Evolutionary conservation across 2,329 filamentous ascomycete species (phyloP), one percentile per base, ranked within the genome.

Genomic region (Colletotrichum zoysiae): DNA sequence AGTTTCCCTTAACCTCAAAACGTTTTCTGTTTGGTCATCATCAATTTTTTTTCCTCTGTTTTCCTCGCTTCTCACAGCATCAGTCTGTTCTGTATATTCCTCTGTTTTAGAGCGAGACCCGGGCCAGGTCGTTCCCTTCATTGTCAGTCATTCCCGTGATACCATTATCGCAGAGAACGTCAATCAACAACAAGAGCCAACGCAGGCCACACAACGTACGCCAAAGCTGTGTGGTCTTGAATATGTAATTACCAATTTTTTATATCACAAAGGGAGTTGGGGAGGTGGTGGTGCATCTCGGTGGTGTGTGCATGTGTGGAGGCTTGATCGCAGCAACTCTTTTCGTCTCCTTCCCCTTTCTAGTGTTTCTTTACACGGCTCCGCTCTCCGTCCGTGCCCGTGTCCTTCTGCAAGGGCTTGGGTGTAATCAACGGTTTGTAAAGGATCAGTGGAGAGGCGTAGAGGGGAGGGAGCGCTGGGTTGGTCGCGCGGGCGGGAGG

Each of bases 61-160:
- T 51, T 48, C 58, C 48, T 53, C 61, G 40, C 40, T 59, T 59
- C 48, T 51, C 38, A 42, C 56, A 60, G 46, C 50, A 56, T 56
- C 66, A 26, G 63, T 73, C 67, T 74, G 51, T 70, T 73, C 71
- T 74, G 73, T 74, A 74, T 69, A 74, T 72, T 70, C 48, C 44
- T 63, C 60, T 53, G 55, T 46, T 33, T 72, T 73, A 73, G 61
- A 73, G 72, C 65, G 56, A 72, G 73, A 74, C 73, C 68, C 73
- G 62, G 71, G 73, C 67, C 69, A 67, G 73, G 73, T 74, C 73
- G 65, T 74, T 74, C 71, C 62, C 51, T 74, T 74, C 73, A 56
- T 58, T 69, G 53, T 74, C 73, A 71, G 71, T 74, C 71, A 48
- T 72, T 74, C 63, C 72, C 68, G 62, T 74, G 73, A 74, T 73